These are phyloP conservation scores for Epichloe festucae DNA, from an alignment of 2,329 filamentous ascomycete species.

Conservation along the genomic window DNA sequence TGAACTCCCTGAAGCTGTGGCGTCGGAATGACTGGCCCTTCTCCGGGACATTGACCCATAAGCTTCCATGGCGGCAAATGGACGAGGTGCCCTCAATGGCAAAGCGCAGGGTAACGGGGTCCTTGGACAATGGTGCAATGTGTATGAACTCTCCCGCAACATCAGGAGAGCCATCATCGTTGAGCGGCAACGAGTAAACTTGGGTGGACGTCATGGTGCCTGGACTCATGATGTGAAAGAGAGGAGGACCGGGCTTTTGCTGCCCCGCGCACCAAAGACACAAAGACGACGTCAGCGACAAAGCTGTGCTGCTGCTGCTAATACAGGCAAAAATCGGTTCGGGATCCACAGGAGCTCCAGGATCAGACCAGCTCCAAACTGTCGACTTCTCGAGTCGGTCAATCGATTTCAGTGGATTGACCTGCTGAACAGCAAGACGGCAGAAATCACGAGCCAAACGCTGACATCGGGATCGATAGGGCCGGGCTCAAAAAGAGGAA, in stretches of 20 bases:
- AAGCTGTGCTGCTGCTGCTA: not conserved
- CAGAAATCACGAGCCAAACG: not conserved
- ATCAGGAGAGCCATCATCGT: conserved; percentile 84
- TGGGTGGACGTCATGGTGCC: conserved; percentile 52
- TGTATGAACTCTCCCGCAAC: conserved; percentile 87
- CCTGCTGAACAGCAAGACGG: not conserved
- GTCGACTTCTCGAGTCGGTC: not conserved
- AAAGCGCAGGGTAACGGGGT: conserved; percentile 75
- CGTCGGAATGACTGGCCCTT: conserved; percentile 64
- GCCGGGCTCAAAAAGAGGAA: not conserved
- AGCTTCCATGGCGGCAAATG: conserved; percentile 83
- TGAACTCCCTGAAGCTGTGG: conserved; percentile 72
- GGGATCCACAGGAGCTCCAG: conserved; percentile 3
- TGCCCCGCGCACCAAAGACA: conserved; percentile 9
- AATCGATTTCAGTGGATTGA: not conserved
- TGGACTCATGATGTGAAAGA: conserved; percentile 38
- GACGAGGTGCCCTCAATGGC: conserved; percentile 90
- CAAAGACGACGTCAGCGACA: not conserved
- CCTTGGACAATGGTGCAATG: conserved; percentile 58
- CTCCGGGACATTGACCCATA: conserved; percentile 92
- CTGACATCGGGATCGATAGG: not conserved
- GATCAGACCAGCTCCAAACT: not conserved
- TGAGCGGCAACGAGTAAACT: conserved; percentile 81
- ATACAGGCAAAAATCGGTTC: no score
- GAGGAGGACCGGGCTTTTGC: conserved; percentile 11